Conservation (phyloP, 768 basidiomycete genomes). For the Filobasidium floriforme region DNA sequence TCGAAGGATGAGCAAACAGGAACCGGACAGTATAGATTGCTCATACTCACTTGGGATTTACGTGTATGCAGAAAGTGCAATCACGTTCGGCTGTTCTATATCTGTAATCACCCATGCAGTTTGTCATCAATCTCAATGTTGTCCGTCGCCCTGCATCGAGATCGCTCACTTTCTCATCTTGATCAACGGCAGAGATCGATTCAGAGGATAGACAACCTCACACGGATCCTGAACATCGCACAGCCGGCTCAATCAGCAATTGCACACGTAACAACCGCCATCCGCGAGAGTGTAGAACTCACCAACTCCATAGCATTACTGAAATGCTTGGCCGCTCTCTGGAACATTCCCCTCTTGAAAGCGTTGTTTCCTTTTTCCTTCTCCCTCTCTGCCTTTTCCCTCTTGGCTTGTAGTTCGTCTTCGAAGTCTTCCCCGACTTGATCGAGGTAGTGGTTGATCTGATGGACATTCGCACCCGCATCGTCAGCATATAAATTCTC, state of each 20-base stretch:
- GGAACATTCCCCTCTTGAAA: conserved; percentile 18
- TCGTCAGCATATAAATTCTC: not conserved
- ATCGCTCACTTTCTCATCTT: conserved; percentile 80
- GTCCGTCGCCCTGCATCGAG: no score
- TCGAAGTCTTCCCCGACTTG: not conserved
- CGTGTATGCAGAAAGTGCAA: conserved; percentile 22
- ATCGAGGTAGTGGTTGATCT: conserved; percentile 2
- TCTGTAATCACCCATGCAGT: not conserved
- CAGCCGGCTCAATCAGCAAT: not conserved
- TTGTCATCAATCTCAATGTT: no score
- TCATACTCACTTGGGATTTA: conserved; percentile 17
- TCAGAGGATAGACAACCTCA: conserved; percentile 41
- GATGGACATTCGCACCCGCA: not conserved
- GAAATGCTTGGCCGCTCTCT: conserved; percentile 20
- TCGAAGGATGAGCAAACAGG: no score
- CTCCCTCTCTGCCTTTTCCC: conserved; percentile 20
- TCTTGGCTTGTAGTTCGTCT: not conserved
- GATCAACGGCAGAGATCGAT: conserved; percentile 77
- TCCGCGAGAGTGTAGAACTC: not conserved
- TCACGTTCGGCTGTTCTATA: conserved; percentile 17
- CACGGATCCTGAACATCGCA: conserved; percentile 18
- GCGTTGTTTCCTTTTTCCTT: conserved; percentile 23
- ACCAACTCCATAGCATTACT: conserved; percentile 21
- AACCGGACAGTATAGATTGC: no score
- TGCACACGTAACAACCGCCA: not conserved